Conservation (phyloP, 192 early-diverging fungal genomes). For the Coemansia sp. region DNA sequence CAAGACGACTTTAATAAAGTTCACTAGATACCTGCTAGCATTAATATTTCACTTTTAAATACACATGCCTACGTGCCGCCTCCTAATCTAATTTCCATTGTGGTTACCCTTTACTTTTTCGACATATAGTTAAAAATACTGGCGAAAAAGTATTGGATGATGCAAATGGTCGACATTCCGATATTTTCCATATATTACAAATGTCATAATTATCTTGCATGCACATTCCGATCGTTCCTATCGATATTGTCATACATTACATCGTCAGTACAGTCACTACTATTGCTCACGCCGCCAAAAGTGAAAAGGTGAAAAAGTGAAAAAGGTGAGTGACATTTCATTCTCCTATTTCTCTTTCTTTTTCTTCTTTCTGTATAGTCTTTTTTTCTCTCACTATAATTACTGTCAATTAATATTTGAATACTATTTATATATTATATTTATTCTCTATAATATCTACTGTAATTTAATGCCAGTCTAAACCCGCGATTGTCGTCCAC, state of each 20-base stretch:
- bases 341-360: neutral
- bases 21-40: neutral
- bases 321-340: neutral
- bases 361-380: neutral
- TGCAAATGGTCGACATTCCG: neutral
- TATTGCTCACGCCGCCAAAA: neutral
- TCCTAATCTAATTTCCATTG: neutral
- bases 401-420: conserved; percentile 6
- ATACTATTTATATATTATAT: conserved; percentile 2
- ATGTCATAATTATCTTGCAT: neutral
- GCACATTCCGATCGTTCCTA: neutral
- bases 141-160: neutral
- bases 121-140: no score
- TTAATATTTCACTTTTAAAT: neutral
- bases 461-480: no score
- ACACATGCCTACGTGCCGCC: conserved; percentile 1
- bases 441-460: no score
- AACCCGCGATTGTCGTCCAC: no score
- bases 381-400: neutral
- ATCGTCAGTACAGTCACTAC: neutral
- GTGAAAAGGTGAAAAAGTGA: neutral
- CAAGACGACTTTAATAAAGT: no score
- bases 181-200: neutral
- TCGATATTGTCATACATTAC: neutral
- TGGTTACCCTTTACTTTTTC: no score